Evolutionary conservation across 2,329 filamentous ascomycete species (phyloP), one percentile per base, ranked within the genome.

Genomic region (Verticillium tricorpus): DNA sequence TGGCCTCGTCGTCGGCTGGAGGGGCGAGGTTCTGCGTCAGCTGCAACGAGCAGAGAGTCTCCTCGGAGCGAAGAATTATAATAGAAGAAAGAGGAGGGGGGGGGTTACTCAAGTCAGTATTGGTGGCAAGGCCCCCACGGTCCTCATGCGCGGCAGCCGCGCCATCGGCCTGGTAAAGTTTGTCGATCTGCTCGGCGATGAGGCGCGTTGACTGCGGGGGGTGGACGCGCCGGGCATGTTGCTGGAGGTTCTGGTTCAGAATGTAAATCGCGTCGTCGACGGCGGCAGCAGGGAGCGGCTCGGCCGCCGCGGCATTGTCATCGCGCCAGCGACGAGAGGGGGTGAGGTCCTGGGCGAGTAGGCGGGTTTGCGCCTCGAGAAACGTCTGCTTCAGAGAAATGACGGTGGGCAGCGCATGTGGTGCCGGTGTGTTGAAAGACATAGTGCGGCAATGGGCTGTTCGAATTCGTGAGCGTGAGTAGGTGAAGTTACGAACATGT

Each of bases 121-220:
- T 77, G 35, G 71, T 69, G 34, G 67, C 72, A 28, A 80, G 71
- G 1, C 74, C 77, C 56, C 73, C 77, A 15, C 12, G 19, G 25
- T 32, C 28, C 8, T 56, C 28, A 4, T 25, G 28, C 54, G 54
- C 28, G 14, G 28, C 15, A 8, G 69, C 69, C 4, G 67, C 66
- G 1, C 76, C 75, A 52, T 78, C 75, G 12, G 58, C 55, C 72
- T 82, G 82, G 72, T 91, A 92, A 55, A 90, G 75, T 57, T 76
- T 74, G 73, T 90, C 87, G 52, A 92, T 86, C 76, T 92, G 89
- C 76, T 91, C 88, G 2, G 89, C 88, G 19, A 92, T 83, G 68
- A 90, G 87, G 39, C 89, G 83, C 59, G 83, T 85, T n/a, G 89
- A 87, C 67, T 89, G 87, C 0, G 87, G 83, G 17, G 86, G 82